Evolutionary conservation across 768 basidiomycete species (phyloP).

Genomic region (Leucogyrophana mollusca): DNA sequence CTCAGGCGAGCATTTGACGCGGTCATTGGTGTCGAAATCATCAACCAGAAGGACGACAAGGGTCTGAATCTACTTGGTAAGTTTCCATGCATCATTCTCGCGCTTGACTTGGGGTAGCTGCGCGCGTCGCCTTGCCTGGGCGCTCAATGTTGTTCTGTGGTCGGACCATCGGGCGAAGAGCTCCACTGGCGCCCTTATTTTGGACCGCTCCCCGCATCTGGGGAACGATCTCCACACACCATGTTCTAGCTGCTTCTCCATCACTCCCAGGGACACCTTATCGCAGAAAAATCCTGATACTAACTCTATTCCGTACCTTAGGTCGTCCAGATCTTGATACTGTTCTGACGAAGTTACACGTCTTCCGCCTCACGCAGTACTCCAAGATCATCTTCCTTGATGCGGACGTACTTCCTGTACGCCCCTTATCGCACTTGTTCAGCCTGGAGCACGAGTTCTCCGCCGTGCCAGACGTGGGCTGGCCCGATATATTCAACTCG

Average conservation of each 20-base stretch:
- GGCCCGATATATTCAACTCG: constrained; percentile 99
- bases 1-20: constrained; percentile 79
- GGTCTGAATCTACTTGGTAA: constrained; percentile 83
- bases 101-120: too few species aligned
- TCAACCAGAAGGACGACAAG: constrained; percentile 63
- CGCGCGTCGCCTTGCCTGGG: constrained; percentile 2
- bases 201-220: constrained; percentile 7
- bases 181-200: constrained; percentile 9
- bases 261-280: constrained; percentile 14
- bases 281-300: constrained; percentile 5
- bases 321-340: constrained; percentile 92
- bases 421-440: constrained; percentile 93
- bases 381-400: constrained; percentile 88
- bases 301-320: constrained; percentile 28
- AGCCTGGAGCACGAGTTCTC: constrained; percentile 78
- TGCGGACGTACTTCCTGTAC: constrained; percentile 86
- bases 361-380: constrained; percentile 89
- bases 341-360: constrained; percentile 94
- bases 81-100: constrained; percentile 23
- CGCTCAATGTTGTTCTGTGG: constrained; percentile 2
- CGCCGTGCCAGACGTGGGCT: constrained; percentile 95
- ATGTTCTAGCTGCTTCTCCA: constrained; percentile 17
- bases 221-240: constrained; percentile 12
- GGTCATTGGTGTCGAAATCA: constrained; percentile 91
- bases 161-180: constrained; percentile 9